Evolutionary conservation across 352 stramenopile species (phyloP), one percentile per base, ranked within the genome.

Genomic region (Albugo laibachii): DNA sequence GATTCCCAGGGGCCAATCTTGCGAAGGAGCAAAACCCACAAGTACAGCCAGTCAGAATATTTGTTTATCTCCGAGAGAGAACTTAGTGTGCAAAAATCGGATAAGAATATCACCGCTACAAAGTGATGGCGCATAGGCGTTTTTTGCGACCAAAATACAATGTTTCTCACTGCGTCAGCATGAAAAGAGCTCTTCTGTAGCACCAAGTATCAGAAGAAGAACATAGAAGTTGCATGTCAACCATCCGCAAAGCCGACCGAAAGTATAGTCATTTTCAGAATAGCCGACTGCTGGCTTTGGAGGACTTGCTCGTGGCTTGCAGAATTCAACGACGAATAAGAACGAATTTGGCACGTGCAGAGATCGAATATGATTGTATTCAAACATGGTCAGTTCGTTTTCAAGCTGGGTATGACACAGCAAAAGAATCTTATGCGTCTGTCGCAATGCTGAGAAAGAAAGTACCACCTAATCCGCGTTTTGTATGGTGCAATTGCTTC

Each of bases 401-500:
- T 72, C 20, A 84, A 5, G 79, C 79, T 36, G 79, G 76, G 6
- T 71, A 71, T 0, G 48, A 82, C 39, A 75, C 79, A 47, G 74
- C 75, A 0, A 66, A 92, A 55, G 76, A 92, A 52, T 76, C 79
- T 0, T 74, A 73, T 11, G 64, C 69, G 36, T 69, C 71, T 4
- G 75, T 75, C 2, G 76, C 88, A 41, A 62, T 71, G 71, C 41
- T 59, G 76, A 36, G 78, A 92, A 54, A 68, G 89, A 55, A 70
- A 89, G 40, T 74, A 72, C 2, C 74, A 92, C 53, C 76, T 76
- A 47, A 76, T 76, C 13, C 71, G 74, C 40, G 79, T 89, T 43
- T 57, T 92, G n/a, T 92, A 88, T 47, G 78, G 78, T 45, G 78
- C 88, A 49, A 76, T 73, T 18, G 71, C 72, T 31, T 75, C 85